Base-by-base conservation (phyloP, 768 basidiomycete genomes). In the Lentinula lateritia region DNA sequence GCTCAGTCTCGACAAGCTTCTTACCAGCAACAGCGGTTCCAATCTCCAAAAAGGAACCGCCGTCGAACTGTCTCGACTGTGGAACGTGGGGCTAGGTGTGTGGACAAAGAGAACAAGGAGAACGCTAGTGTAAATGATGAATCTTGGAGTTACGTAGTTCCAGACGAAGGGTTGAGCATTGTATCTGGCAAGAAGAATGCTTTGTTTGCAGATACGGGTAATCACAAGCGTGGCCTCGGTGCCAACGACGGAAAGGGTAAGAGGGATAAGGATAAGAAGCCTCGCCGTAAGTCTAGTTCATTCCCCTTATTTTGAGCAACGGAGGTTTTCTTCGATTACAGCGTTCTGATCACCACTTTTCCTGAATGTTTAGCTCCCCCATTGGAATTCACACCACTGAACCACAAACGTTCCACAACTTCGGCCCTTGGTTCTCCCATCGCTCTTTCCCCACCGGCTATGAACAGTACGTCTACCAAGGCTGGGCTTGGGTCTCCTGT, bases 401-500 rank as follows among this genome's bases (percentile, higher is more conserved):
- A 76, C 32, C 75, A 79, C 28, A 85, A 80, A 67, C 76, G 82
- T 28, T 69, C 83, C 2, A 78, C 78, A 0, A 70, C 79, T 53
- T 74, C 76, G 1, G 69, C 75, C 52, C 71, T 84, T 8, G 76
- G 77, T 9, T 85, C 87, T 8, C 84, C 86, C 8, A 75, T 76
- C 53, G 64, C 75, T 2, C 71, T 81, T 58, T 76, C 78, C 18
- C 74, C 78, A 32, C 74, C 76, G 66, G 58, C 78, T 65, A 62
- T 75, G 63, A 32, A 71, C 69, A 62, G 70, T 62, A 23, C 75
- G 72, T 68, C 71, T 10, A 69, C 70, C 28, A 67, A 68, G 46
- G 72, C 69, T 58, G 74, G 75, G 48, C 70, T 78, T 52, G 76
- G 83, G 6, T 85, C 89, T 15, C 89, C 89, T n/a, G 87, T 85